Percentiles rank a stretch among this genome's conserved stretches.
phyloP scores from a whole-genome alignment of 192 early-diverging fungal species.

The Jimgerdemannia lactiflua region DNA sequence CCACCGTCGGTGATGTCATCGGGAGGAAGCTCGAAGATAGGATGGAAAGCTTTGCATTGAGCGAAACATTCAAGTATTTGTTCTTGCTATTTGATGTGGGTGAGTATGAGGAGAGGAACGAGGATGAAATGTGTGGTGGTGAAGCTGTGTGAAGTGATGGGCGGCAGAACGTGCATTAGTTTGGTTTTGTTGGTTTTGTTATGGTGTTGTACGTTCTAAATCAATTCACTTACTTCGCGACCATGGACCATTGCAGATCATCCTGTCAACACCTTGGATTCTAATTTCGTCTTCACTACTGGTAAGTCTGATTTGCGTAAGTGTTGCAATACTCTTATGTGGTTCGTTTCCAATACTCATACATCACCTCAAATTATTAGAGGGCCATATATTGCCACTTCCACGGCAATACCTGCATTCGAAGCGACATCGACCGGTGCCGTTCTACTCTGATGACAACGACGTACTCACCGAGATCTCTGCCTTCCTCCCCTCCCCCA shows the following conservation, averaged over 20 bases:
- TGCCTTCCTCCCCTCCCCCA: background rate
- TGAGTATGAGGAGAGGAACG: conserved; percentile 19
- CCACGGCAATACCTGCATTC: conserved; percentile 18
- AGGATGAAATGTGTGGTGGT: too few relatives aligned
- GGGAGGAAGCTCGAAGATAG: conserved; percentile 68
- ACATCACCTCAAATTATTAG: conserved; percentile 19
- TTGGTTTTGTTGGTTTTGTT: background rate
- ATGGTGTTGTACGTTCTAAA: background rate
- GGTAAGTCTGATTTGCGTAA: conserved; percentile 23
- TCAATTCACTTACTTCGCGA: conserved; percentile 4
- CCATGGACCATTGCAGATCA: conserved; percentile 47
- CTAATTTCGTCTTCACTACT: conserved; percentile 88
- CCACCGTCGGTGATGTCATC: conserved; percentile 61
- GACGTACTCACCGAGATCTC: background rate
- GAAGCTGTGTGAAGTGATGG: too few relatives aligned
- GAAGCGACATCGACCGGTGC: background rate
- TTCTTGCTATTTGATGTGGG: conserved; percentile 91
- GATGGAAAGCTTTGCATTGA: conserved; percentile 95
- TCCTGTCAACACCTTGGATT: conserved; percentile 63
- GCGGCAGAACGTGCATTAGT: too few relatives aligned
- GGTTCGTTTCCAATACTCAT: background rate
- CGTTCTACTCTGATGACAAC: background rate
- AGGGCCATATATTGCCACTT: conserved; percentile 57
- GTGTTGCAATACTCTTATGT: background rate
- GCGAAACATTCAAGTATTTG: conserved; percentile 97